Evolutionary conservation across 768 basidiomycete genomes (phyloP).

Genomic region (Leucocoprinus leucothites): DNA sequence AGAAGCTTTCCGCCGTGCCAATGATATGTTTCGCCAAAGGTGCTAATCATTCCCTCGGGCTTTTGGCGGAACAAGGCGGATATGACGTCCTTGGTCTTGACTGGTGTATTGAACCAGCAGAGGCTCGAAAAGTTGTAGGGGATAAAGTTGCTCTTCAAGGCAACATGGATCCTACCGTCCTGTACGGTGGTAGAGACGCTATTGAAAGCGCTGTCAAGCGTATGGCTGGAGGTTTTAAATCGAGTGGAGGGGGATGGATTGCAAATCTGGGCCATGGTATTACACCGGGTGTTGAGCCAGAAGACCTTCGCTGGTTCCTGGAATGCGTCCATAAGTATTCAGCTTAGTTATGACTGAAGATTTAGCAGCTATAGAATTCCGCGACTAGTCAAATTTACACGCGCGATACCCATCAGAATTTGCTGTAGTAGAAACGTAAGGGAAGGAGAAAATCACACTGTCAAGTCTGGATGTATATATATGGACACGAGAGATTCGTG

Average conservation of each 20-base stretch:
- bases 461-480: not conserved
- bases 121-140: conserved; percentile 62
- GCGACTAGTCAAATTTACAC: not conserved
- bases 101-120: conserved; percentile 81
- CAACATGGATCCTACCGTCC: conserved; percentile 85
- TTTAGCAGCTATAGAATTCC: not conserved
- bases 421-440: not conserved
- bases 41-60: conserved; percentile 67
- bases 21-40: conserved; percentile 97
- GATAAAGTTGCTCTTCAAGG: conserved; percentile 78
- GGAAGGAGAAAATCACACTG: not conserved
- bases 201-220: conserved; percentile 85
- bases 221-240: conserved; percentile 75
- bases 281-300: conserved; percentile 92
- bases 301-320: conserved; percentile 89
- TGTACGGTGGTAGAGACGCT: conserved; percentile 83
- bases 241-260: conserved; percentile 80
- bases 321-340: conserved; percentile 88
- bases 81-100: conserved; percentile 92
- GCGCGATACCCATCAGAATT: not conserved
- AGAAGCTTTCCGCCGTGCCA: conserved; percentile 58
- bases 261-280: conserved; percentile 97
- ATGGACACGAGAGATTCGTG: conserved; percentile 2
- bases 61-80: conserved; percentile 57
- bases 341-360: conserved; percentile 10